Base-by-base conservation (phyloP, 192 early-diverging fungal genomes). In the Dissophora globulifera region DNA sequence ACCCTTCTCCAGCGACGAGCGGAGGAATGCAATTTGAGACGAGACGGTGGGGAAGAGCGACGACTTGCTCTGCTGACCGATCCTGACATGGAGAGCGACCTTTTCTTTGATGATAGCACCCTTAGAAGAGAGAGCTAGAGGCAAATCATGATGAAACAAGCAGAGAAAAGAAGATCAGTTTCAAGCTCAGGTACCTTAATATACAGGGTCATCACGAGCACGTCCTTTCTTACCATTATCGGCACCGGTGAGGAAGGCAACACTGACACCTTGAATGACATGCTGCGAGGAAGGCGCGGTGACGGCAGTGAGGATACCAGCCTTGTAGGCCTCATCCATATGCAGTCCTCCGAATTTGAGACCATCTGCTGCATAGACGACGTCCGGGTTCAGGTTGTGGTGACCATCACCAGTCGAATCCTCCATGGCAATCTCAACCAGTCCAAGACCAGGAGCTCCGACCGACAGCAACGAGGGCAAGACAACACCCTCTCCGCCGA, bases 391-490 rank as follows among this genome's bases (percentile, higher is more conserved):
- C 62, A 65, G 54, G 69, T 48, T 62, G 29, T 38, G 50, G 33
- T 57, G 22, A 10, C 92, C 92, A 80, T 93, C 92, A 20, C 78
- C 64, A 25, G 90, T 92, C 16, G 62, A 47, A 3, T 51, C 64
- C 66, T 94, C 93, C 3, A 67, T 48, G 20, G 62, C 38, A 62
- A 94, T 93, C 67, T 93, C 93, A 17, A 81, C 69, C 31, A 94
- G 62, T 6, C 93, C 93, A 6, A 93, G 63, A 30, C 65, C 49
- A 16, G 83, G 72, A 17, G 84, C 80, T 38, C 82, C 89, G n/a
- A 88, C 87, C 50, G 88, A 72, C 32, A 69, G 43, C 49, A 75
- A 52, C 47, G 65, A 80, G 35, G 72, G 69, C 50, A 80, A 29
- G 35, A 75, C 62, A 33, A 76, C 72, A 58, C 69, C 69, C 50